Conservation (phyloP, 2,329 filamentous ascomycete species). For the Xylaria sp. region DNA sequence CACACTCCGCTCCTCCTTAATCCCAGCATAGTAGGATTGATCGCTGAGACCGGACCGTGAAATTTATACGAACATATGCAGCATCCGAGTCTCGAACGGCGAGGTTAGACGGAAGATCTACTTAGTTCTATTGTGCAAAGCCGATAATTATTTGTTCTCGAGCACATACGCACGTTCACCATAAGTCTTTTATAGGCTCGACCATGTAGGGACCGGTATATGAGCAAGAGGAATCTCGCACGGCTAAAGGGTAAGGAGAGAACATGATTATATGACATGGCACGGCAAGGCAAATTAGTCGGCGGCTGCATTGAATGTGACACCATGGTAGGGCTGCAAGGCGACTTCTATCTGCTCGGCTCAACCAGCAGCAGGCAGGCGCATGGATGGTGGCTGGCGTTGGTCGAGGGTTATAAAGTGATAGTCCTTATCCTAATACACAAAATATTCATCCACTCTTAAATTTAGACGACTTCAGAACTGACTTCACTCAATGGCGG, state of each 20-base stretch:
- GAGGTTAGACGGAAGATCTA: neutral
- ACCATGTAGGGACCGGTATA: neutral
- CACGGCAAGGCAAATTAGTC: neutral
- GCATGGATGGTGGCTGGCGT: neutral
- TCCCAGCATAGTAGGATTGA: neutral
- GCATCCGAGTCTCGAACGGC: neutral
- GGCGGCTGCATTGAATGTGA: constrained; percentile 16
- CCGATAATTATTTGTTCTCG: neutral
- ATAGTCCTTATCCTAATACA: constrained; percentile 19
- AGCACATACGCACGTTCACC: constrained; percentile 1
- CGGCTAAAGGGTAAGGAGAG: neutral
- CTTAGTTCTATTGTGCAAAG: constrained; percentile 1
- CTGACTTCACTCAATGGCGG: neutral
- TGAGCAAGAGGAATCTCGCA: neutral
- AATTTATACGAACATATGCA: constrained; percentile 1
- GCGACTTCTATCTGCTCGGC: neutral
- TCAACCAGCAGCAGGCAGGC: neutral
- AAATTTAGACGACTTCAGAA: neutral
- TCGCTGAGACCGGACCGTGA: neutral
- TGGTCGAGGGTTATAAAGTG: constrained; percentile 13
- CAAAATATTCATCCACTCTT: constrained; percentile 3
- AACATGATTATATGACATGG: constrained; percentile 6
- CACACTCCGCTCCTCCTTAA: neutral
- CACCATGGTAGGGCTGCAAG: neutral
- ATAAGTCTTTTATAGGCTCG: constrained; percentile 1